Base-by-base conservation (phyloP, 106 monocot species). In the Iris macrosiphon region DNA sequence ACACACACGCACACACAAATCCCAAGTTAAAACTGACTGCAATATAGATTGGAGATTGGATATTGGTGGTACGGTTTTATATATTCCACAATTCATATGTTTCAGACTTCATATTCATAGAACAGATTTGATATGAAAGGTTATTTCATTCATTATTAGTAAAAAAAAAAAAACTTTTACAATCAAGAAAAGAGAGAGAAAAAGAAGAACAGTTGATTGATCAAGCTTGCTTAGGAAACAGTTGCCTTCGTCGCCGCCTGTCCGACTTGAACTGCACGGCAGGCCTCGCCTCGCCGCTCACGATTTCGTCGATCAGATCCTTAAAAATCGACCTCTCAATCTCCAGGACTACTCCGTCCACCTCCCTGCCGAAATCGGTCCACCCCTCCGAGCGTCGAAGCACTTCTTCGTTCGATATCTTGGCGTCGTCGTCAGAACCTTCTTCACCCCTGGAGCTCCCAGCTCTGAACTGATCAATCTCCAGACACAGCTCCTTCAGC, bases 251-350 rank as follows among this genome's bases (percentile, higher is more conserved):
- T 16, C 63, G 52, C 22, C 73, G 55, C 29, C 60, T 42, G 22
- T 49, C 45, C 31, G 57, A 20, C 37, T 51, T 70, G 5, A 15
- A 22, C 1, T 41, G 53, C 66, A 46, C 21, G 17, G 12, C 39
- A 20, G 18, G 60, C n/a, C n/a, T n/a, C 1, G 59, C 49, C 40
- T 74, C 61, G 7, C 49, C 49, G 40, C 49, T 32, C n/a, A 80
- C 32, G 8, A 75, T 20, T 41, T 80, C 75, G 47, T 66, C 75
- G 2, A 80, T 65, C 26, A 80, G 51, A 61, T 70, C 75, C 66
- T 80, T 75, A 55, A 80, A 80, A 65, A 80, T 80, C 12, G 44
- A 62, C n/a, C 80, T 65, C 38, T 80, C 80, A 2, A 80, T 58
- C 28, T 71, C 75, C 49, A 80, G 32, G 1, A 80, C 75, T 10